Percentiles rank a stretch among this genome's conserved stretches.
These are phyloP conservation scores for Dactylella cylindrospora DNA, from an alignment of 2,329 filamentous ascomycete genomes.

Conservation along the genomic window DNA sequence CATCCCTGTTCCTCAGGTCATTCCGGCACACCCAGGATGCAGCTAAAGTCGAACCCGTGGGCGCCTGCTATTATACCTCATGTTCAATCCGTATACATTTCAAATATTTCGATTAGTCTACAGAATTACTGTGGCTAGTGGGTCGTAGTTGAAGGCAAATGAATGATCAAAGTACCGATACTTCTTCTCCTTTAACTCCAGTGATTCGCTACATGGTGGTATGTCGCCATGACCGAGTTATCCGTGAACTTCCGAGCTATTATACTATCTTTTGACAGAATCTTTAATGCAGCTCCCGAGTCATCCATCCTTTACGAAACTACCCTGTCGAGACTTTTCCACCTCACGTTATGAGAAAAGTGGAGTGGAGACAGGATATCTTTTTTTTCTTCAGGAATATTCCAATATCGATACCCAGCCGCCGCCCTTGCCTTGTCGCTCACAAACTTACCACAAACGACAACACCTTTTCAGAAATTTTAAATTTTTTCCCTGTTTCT, in stretches of 20 bases:
- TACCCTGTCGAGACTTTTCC: too few relatives aligned
- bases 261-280: background rate
- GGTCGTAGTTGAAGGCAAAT: background rate
- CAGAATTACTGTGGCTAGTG: conserved; percentile 29
- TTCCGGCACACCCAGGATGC: conserved; percentile 41
- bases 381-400: too few relatives aligned
- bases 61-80: conserved; percentile 18
- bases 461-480: conserved; percentile 27
- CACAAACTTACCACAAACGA: conserved; percentile 43
- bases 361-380: conserved; percentile 22
- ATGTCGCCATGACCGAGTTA: conserved; percentile 16
- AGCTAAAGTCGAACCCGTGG: conserved; percentile 37
- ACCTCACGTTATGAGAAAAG: conserved; percentile 20
- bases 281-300: conserved; percentile 8
- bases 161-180: conserved; percentile 27
- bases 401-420: conserved; percentile 41
- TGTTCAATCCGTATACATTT: conserved; percentile 3
- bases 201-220: conserved; percentile 12
- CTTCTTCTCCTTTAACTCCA: conserved; percentile 14
- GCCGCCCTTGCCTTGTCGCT: conserved; percentile 16
- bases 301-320: too few relatives aligned
- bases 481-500: too few relatives aligned
- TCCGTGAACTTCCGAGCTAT: conserved; percentile 23
- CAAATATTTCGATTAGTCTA: background rate
- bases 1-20: conserved; percentile 43